Conservation (phyloP, 176 grass and related monocot genomes). For the Stipa capillata region DNA sequence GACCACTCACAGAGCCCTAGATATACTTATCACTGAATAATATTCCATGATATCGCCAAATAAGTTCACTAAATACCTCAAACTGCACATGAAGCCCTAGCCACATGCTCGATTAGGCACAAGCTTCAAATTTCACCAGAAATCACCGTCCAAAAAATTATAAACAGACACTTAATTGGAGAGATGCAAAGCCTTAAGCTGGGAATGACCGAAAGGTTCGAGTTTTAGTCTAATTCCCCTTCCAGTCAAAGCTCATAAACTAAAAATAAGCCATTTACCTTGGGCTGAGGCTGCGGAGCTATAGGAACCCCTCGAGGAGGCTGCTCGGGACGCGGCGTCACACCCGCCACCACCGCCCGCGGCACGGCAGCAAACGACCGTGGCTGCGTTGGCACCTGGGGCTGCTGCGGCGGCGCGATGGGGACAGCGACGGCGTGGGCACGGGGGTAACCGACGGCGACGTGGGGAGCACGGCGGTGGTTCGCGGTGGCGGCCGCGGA, state of each 20-base stretch:
- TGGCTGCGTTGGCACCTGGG: conserved; percentile 11
- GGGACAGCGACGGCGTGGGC: conserved; percentile 35
- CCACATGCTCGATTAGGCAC: background rate
- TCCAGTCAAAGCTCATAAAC: background rate
- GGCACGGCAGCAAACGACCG: conserved; percentile 13
- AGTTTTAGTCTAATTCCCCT: background rate
- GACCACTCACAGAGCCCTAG: background rate
- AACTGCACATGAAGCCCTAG: background rate
- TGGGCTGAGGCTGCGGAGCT: conserved; percentile 32
- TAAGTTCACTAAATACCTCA: background rate
- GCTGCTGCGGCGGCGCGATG: conserved; percentile 5
- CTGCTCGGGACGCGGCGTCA: conserved; percentile 6
- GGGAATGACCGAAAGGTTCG: background rate
- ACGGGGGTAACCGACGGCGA: conserved; percentile 13
- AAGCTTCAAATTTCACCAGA: background rate
- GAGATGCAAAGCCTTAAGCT: background rate
- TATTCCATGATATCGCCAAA: background rate
- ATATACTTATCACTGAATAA: background rate
- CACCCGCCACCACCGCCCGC: conserved; percentile 2
- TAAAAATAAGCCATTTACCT: conserved; percentile 27
- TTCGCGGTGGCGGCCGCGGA: background rate
- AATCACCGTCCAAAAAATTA: background rate
- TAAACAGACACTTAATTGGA: background rate
- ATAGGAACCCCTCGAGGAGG: conserved; percentile 35
- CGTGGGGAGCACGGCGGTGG: conserved; percentile 4